Evolutionary conservation across 352 stramenopile species (phyloP).

Genomic region (Globisporangium radiosum): DNA sequence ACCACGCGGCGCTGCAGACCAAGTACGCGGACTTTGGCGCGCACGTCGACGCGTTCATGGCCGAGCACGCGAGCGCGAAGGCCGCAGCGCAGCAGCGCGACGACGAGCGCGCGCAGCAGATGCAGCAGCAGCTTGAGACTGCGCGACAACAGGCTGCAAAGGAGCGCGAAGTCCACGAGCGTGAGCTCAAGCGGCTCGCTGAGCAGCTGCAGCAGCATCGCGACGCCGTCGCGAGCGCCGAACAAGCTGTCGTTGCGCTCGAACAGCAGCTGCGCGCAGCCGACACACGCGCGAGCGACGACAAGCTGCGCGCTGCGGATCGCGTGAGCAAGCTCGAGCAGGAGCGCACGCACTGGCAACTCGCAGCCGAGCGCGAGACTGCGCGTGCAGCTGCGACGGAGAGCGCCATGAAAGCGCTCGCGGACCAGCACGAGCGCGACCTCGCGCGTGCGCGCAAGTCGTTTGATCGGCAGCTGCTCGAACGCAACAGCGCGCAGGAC

Average conservation of each 20-base stretch:
- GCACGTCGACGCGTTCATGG: constrained; percentile 71
- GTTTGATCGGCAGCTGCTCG: constrained; percentile 38
- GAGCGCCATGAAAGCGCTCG: constrained; percentile 22
- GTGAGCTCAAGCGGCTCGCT: constrained; percentile 32
- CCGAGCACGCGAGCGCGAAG: constrained; percentile 55
- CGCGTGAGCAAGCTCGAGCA: constrained; percentile 39
- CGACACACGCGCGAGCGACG: constrained; percentile 31
- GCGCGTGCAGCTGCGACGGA: constrained; percentile 26
- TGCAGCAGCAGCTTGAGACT: constrained; percentile 30
- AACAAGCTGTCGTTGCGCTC: constrained; percentile 38
- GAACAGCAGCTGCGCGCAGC: constrained; percentile 25
- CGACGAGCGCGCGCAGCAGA: constrained; percentile 28
- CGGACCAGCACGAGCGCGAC: constrained; percentile 45
- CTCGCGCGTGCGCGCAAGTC: constrained; percentile 37
- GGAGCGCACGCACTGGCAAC: constrained; percentile 37
- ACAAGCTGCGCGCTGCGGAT: constrained; percentile 37
- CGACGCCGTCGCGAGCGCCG: constrained; percentile 37
- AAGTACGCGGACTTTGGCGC: constrained; percentile 71
- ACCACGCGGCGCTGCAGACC: constrained; percentile 49
- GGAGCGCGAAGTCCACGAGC: constrained; percentile 41
- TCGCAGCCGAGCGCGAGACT: constrained; percentile 45
- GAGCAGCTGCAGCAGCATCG: constrained; percentile 61
- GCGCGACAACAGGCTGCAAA: constrained; percentile 33
- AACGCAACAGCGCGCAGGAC: constrained; percentile 48
- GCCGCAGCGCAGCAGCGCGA: constrained; percentile 20